Evolutionary conservation across 306 rosid species (phyloP), one percentile per base, ranked within the genome.

Genomic region (Acmispon strigosus): DNA sequence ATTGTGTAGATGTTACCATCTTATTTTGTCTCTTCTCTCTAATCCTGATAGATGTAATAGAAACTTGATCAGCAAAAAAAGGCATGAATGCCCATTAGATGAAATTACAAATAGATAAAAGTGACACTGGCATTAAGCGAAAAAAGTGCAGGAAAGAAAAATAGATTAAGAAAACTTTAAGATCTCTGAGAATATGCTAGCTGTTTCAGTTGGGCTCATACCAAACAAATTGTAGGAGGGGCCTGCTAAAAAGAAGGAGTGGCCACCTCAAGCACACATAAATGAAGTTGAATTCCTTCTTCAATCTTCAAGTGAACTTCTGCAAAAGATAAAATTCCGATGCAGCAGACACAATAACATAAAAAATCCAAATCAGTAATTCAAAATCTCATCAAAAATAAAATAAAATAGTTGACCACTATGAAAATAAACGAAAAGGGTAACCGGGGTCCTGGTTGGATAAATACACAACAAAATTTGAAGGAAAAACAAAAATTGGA

Each of bases 281-380:
- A 56, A 75, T n/a, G 72, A 69, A 84, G 86, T 73, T 78, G 70
- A 77, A 77, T 84, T 66, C 84, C 87, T 70, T 86, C n/a, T n/a
- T n/a, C n/a, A n/a, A n/a, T n/a, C 91, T 48, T 32, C 24, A 45
- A 10, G 77, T 74, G 78, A 71, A 90, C 85, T 74, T 80, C 81
- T 7, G 82, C 75, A 17, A 86, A 84, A 1, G 86, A 77, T 37
- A 80, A 85, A 68, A 82, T 78, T 70, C 82, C 78, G 43, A 82
- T 84, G 72, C 89, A 85, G 44, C 89, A 84, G 24, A 85, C 85
- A 41, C 85, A 84, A 14, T 60, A 11, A 86, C 87, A 54, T 78
- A 43, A 29, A 47, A 55, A 45, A 56, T 14, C 4, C 14, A 36
- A 32, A 34, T 36, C n/a, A 36, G 53, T 8, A 11, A 4, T 39